A percentile compares a stretch with the other conserved stretches of the same genome.
Conservation (phyloP, 2,329 filamentous ascomycete genomes). For the Kalmusia sp. region DNA sequence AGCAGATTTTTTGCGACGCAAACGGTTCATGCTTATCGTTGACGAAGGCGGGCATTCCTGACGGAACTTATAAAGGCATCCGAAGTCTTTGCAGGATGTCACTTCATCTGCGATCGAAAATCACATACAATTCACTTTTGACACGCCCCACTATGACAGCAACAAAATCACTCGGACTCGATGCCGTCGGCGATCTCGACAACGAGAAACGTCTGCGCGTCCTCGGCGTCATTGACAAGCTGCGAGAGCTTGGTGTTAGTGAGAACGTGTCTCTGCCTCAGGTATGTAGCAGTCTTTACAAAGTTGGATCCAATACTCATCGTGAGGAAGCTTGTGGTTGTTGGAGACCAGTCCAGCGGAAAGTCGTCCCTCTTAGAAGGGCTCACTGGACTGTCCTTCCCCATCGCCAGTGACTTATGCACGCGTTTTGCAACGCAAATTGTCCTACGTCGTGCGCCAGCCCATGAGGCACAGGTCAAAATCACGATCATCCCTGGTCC, state of each 20-base stretch:
- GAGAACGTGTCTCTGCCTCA: constrained; percentile 15
- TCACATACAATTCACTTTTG: neutral
- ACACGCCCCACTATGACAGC: constrained; percentile 5
- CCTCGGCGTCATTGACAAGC: constrained; percentile 20
- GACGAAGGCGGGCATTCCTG: neutral
- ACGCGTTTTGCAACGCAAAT: constrained; percentile 19
- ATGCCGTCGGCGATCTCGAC: constrained; percentile 15
- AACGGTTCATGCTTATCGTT: neutral
- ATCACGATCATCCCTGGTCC: constrained; percentile 15
- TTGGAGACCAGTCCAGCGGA: constrained; percentile 16
- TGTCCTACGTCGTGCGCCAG: constrained; percentile 12
- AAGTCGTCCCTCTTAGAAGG: constrained; percentile 17
- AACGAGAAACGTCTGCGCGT: constrained; percentile 18
- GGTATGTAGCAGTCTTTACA: constrained; percentile 3
- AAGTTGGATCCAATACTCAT: neutral
- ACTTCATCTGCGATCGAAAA: neutral
- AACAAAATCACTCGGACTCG: constrained; percentile 4
- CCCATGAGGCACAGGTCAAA: constrained; percentile 4
- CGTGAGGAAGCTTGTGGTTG: constrained; percentile 10
- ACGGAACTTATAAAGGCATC: neutral
- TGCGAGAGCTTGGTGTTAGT: constrained; percentile 16
- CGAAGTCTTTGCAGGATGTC: neutral
- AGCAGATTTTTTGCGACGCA: neutral
- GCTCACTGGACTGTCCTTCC: constrained; percentile 15
- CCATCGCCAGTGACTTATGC: constrained; percentile 14